phyloP scores from a whole-genome alignment of 495 filamentous ascomycete genomes.

The Hypoxylon perforatum region DNA sequence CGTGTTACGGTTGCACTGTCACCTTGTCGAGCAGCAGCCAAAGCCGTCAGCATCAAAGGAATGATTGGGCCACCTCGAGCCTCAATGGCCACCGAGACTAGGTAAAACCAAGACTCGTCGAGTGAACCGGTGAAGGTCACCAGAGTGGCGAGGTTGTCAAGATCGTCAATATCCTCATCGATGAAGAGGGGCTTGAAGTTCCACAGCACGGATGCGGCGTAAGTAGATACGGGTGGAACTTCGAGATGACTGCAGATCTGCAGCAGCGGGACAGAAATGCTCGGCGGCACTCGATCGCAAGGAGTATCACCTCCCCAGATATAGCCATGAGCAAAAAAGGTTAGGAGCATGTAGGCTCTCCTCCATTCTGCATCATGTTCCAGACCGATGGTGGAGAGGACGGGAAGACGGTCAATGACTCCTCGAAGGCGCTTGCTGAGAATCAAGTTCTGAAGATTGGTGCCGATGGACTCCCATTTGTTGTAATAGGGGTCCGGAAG shows the following conservation, averaged over 20 bases:
- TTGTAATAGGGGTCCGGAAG: conserved; percentile 91
- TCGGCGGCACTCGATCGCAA: conserved; percentile 81
- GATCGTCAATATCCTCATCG: conserved; percentile 79
- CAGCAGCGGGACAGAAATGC: conserved; percentile 85
- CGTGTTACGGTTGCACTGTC: conserved; percentile 77
- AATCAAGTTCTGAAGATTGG: conserved; percentile 87
- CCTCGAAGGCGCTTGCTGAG: conserved; percentile 82
- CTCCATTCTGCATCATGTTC: conserved; percentile 89
- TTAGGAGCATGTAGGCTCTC: conserved; percentile 86
- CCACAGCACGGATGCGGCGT: conserved; percentile 91
- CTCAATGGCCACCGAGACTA: conserved; percentile 95
- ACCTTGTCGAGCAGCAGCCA: conserved; percentile 78
- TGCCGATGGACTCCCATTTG: conserved; percentile 86
- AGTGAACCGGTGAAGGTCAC: conserved; percentile 93
- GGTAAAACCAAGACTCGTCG: conserved; percentile 98
- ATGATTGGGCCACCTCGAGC: conserved; percentile 90
- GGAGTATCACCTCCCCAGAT: conserved; percentile 93
- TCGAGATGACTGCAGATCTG: conserved; percentile 82
- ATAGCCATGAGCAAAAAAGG: conserved; percentile 90
- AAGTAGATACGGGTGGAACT: conserved; percentile 93
- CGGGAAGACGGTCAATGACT: conserved; percentile 79
- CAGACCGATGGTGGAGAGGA: conserved; percentile 83
- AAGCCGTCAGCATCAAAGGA: conserved; percentile 86
- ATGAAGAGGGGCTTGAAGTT: conserved; percentile 92
- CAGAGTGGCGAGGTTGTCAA: conserved; percentile 86